Conservation (phyloP, 164 flowering plant genomes). For the Vitis riparia region DNA sequence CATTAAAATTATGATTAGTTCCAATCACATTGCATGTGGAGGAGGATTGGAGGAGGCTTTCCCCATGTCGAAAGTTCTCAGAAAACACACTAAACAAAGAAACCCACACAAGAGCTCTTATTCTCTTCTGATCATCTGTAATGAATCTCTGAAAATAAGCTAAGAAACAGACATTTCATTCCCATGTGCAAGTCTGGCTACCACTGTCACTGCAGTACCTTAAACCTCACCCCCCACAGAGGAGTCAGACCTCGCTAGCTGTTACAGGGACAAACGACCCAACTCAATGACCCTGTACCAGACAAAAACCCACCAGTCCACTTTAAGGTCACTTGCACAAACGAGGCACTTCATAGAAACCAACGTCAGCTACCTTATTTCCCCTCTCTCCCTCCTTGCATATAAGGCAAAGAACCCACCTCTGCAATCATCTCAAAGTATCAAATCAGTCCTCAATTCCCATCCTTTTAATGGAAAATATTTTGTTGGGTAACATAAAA, state of each 20-base stretch:
- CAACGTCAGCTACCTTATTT: constrained; percentile 6
- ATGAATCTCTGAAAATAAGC: constrained; percentile 18
- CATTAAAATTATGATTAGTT: too few species aligned
- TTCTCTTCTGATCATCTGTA: constrained; percentile 1
- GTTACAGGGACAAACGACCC: background rate
- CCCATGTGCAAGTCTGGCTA: constrained; percentile 19
- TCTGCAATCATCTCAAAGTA: background rate
- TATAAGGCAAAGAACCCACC: constrained; percentile 8
- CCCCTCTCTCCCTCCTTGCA: constrained; percentile 3
- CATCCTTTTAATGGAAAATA: background rate
- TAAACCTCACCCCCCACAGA: background rate
- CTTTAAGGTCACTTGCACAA: constrained; percentile 14
- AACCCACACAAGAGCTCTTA: background rate
- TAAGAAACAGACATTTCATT: constrained; percentile 12
- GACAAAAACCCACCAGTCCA: constrained; percentile 12
- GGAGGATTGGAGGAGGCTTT: too few species aligned
- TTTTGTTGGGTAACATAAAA: constrained; percentile 8
- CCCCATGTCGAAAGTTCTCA: background rate
- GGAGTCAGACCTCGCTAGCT: background rate
- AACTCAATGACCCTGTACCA: background rate
- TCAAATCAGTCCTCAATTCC: background rate
- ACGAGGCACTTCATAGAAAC: constrained; percentile 12
- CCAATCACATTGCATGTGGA: too few species aligned
- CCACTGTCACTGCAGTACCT: background rate
- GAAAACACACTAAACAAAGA: background rate